A percentile compares a stretch with the other conserved stretches of the same genome.
Conservation (phyloP, 2,329 filamentous ascomycete genomes). For the Alternaria gaisen region DNA sequence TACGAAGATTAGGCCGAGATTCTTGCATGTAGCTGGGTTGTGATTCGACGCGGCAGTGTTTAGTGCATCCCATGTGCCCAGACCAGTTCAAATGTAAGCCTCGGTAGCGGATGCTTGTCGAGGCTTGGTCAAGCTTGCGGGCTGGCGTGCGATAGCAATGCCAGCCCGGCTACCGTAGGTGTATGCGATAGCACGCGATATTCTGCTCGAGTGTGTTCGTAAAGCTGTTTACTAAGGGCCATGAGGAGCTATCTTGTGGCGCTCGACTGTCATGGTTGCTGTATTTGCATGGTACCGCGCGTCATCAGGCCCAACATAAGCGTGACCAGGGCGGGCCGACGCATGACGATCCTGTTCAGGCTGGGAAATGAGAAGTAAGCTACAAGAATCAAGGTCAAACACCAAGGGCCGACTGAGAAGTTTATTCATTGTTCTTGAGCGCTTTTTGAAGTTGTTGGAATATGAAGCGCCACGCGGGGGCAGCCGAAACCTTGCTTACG, state of each 20-base stretch:
- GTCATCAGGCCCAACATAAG: background rate
- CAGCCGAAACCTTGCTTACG: background rate
- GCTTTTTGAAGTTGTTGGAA: background rate
- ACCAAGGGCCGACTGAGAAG: background rate
- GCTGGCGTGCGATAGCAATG: background rate
- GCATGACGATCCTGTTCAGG: background rate
- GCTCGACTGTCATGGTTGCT: background rate
- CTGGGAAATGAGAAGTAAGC: background rate
- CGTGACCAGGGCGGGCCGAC: background rate
- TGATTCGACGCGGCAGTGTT: constrained; percentile 12
- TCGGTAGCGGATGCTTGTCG: constrained; percentile 26
- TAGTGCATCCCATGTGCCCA: constrained; percentile 9
- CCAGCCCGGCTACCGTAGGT: background rate
- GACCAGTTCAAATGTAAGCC: constrained; percentile 17
- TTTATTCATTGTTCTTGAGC: background rate
- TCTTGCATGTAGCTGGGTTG: background rate
- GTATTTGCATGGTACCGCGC: background rate
- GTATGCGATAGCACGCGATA: background rate
- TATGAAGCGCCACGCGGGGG: background rate
- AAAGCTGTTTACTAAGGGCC: background rate
- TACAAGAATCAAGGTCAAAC: background rate
- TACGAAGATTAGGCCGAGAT: constrained; percentile 1
- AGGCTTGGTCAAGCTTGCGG: constrained; percentile 24
- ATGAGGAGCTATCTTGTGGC: background rate
- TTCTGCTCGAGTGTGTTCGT: background rate